Conservation (phyloP, 1,284 basidiomycete genomes). For the Fomitopsis betulina region DNA sequence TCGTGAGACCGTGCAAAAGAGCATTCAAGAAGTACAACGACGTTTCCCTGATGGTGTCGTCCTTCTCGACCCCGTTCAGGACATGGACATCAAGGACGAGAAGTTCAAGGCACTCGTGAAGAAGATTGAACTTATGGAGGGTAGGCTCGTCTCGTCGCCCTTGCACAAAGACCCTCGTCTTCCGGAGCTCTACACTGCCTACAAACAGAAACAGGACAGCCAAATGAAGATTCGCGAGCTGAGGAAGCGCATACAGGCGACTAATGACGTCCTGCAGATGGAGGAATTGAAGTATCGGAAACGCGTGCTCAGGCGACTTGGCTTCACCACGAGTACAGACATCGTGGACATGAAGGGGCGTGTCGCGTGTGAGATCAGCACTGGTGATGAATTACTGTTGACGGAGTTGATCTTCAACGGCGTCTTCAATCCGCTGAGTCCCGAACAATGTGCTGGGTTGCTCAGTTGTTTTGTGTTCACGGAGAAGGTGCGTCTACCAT, state of each 20-base stretch:
- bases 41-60: slow-evolving; percentile 88
- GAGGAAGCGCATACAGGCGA: slow-evolving; percentile 83
- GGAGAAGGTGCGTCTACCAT: slow-evolving; percentile 68
- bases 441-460: slow-evolving; percentile 91
- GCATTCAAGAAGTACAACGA: slow-evolving; percentile 84
- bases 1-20: slow-evolving; percentile 85
- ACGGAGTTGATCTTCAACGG: slow-evolving; percentile 99
- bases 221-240: slow-evolving; percentile 70
- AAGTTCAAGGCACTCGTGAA: slow-evolving; percentile 86
- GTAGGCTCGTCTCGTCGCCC: slow-evolving; percentile 71
- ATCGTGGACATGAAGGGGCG: slow-evolving; percentile 98
- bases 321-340: slow-evolving; percentile 86
- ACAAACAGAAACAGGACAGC: slow-evolving; percentile 72
- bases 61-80: slow-evolving; percentile 88
- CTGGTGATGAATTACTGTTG: slow-evolving; percentile 93
- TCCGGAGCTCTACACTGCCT: slow-evolving; percentile 77
- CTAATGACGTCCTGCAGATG: slow-evolving; percentile 91
- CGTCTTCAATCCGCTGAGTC: slow-evolving; percentile 85
- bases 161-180: slow-evolving; percentile 75
- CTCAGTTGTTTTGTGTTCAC: slow-evolving; percentile 96
- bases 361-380: slow-evolving; percentile 97
- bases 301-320: slow-evolving; percentile 87
- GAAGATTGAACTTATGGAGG: slow-evolving; percentile 90
- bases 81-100: slow-evolving; percentile 96
- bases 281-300: slow-evolving; percentile 97